These are phyloP conservation scores for Plantago elongata DNA, from an alignment of 257 asterid genomes.

Conservation along the genomic window DNA sequence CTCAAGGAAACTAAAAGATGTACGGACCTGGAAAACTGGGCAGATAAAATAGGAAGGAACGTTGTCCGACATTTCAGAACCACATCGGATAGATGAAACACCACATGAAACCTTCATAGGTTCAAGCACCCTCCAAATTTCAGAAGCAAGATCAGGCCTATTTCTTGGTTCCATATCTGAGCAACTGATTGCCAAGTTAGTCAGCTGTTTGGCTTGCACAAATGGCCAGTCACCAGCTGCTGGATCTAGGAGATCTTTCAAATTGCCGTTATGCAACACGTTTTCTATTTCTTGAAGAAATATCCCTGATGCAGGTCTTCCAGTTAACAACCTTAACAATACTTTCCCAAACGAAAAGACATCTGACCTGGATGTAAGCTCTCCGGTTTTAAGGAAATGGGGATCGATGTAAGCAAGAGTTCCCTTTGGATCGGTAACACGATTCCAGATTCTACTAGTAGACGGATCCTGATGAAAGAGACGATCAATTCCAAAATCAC, in stretches of 20 bases:
- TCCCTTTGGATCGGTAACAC: constrained; percentile 63
- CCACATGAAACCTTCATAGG: constrained; percentile 62
- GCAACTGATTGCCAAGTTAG: constrained; percentile 72
- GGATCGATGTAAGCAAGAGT: constrained; percentile 74
- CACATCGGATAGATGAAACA: constrained; percentile 36
- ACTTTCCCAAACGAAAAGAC: constrained; percentile 82
- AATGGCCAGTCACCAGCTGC: constrained; percentile 98
- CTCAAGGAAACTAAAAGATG: neutral
- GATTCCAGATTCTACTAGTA: constrained; percentile 12
- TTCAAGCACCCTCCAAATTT: constrained; percentile 75
- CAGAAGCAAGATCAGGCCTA: constrained; percentile 80
- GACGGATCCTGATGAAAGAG: constrained; percentile 31
- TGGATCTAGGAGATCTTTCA: constrained; percentile 66
- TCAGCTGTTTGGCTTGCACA: constrained; percentile 88
- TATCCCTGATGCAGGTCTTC: constrained; percentile 63
- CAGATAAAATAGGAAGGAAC: constrained; percentile 70
- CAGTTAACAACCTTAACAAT: constrained; percentile 69
- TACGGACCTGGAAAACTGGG: constrained; percentile 85
- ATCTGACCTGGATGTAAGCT: constrained; percentile 75
- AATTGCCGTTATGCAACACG: constrained; percentile 52
- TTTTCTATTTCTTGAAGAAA: constrained; percentile 46
- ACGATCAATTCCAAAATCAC: constrained; percentile 76
- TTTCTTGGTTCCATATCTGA: constrained; percentile 35
- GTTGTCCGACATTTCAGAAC: constrained; percentile 37
- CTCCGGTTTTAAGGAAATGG: constrained; percentile 70